Evolutionary conservation across 2,329 filamentous ascomycete genomes (phyloP).

Genomic region (Cladophialophora immunda): DNA sequence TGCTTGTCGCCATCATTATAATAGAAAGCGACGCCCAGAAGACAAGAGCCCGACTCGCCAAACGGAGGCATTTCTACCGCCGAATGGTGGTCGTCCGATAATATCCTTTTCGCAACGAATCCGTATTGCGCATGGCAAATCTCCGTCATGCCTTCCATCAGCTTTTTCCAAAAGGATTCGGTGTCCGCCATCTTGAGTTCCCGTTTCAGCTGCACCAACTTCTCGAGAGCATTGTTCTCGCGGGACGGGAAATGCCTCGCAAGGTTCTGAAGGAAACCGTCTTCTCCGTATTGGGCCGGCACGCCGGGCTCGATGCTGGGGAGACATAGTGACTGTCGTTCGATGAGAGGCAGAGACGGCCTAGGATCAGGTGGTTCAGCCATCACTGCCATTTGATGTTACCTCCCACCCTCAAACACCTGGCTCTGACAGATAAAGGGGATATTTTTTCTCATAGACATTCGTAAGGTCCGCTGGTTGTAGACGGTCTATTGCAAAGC

Average conservation of each 20-base stretch:
- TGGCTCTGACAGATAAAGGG: constrained; percentile 6
- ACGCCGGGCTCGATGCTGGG: constrained; percentile 51
- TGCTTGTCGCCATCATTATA: constrained; percentile 67
- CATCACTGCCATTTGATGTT: constrained; percentile 24
- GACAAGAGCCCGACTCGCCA: constrained; percentile 67
- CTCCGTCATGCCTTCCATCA: constrained; percentile 70
- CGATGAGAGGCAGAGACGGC: constrained; percentile 32
- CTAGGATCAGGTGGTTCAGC: constrained; percentile 13
- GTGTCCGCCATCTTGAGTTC: constrained; percentile 61
- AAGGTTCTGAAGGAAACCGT: constrained; percentile 52
- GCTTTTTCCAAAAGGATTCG: constrained; percentile 69
- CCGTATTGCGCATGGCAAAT: constrained; percentile 72
- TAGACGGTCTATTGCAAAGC: not conserved
- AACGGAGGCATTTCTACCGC: constrained; percentile 69
- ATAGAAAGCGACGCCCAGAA: constrained; percentile 73
- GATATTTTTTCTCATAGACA: constrained; percentile 7
- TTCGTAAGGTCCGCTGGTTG: not conserved
- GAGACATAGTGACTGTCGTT: constrained; percentile 55
- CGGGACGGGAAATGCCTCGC: constrained; percentile 52
- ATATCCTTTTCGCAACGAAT: constrained; percentile 72
- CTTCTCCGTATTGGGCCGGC: constrained; percentile 54
- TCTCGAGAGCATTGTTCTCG: constrained; percentile 69
- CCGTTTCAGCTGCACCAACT: constrained; percentile 67
- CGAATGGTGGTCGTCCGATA: constrained; percentile 65
- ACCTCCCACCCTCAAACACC: constrained; percentile 1